These are phyloP conservation scores for Linum usitatissimum DNA, from an alignment of 345 rosid species.

Conservation along the genomic window DNA sequence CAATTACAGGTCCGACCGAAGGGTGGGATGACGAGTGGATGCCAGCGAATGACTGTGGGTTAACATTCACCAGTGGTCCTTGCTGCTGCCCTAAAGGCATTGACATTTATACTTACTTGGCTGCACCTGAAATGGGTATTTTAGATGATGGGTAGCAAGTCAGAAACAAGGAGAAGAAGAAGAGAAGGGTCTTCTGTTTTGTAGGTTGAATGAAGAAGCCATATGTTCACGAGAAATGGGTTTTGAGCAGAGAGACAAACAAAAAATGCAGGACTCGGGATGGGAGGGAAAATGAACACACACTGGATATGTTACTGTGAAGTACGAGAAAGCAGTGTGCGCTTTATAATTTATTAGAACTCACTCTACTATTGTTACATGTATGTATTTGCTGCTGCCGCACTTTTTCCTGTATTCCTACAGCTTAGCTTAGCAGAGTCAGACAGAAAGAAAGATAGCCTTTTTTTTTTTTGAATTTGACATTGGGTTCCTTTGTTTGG, in stretches of 20 bases:
- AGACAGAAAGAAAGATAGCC: neutral
- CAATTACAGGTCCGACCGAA: constrained; percentile 45
- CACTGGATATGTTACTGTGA: no score
- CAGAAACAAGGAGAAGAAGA: neutral
- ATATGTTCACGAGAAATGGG: neutral
- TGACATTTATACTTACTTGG: neutral
- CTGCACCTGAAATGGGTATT: neutral
- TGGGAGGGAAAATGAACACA: no score
- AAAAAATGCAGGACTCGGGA: neutral
- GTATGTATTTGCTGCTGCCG: no score
- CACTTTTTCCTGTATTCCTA: no score
- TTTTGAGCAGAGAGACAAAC: neutral
- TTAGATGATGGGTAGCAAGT: neutral
- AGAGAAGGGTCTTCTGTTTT: neutral
- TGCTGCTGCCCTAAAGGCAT: neutral
- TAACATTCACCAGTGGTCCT: neutral
- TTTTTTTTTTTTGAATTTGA: no score
- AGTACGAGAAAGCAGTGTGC: no score
- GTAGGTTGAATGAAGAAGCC: neutral
- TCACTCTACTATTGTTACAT: no score
- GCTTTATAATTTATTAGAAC: no score
- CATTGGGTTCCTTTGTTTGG: no score
- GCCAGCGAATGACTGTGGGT: constrained; percentile 24
- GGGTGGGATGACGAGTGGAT: constrained; percentile 20
- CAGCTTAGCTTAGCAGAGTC: no score